These are phyloP conservation scores for Yamadazyma paraphyllophila DNA, from an alignment of 805 yeast species.

Conservation along the genomic window DNA sequence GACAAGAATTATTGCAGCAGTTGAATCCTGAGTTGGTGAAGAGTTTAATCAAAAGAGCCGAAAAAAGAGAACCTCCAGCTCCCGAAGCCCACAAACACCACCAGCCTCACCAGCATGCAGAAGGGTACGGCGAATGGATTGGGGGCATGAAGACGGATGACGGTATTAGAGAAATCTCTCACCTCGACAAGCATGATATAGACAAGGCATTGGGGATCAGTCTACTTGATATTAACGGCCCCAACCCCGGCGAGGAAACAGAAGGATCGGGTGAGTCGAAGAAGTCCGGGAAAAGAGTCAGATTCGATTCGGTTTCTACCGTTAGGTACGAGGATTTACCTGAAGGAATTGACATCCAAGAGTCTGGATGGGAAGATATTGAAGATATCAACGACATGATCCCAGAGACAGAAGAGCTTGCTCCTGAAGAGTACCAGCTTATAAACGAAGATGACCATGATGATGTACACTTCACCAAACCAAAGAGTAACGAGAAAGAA, in stretches of 20 bases:
- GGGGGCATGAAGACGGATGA: conserved; percentile 40
- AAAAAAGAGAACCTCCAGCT: conserved; percentile 36
- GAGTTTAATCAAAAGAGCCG: conserved; percentile 55
- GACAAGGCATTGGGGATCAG: conserved; percentile 36
- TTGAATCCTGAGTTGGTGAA: conserved; percentile 69
- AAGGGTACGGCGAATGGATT: conserved; percentile 42
- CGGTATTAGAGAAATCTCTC: conserved; percentile 29
- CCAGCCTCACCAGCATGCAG: conserved; percentile 33
- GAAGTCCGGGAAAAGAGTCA: conserved; percentile 24
- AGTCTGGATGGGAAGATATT: conserved; percentile 49
- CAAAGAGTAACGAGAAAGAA: conserved; percentile 15
- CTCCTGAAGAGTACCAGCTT: conserved; percentile 42
- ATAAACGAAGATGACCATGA: conserved; percentile 36
- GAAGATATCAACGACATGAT: conserved; percentile 52
- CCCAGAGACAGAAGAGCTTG: conserved; percentile 28
- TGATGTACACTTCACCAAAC: conserved; percentile 61
- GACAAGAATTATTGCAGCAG: conserved; percentile 61
- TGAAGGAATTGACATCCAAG: conserved; percentile 21
- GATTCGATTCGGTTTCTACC: conserved; percentile 30
- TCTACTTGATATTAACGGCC: conserved; percentile 9
- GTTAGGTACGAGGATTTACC: conserved; percentile 29
- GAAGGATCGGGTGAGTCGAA: neutral
- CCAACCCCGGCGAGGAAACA: neutral
- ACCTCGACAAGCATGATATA: conserved; percentile 34
- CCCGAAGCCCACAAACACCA: conserved; percentile 14